Evolutionary conservation across 2,329 filamentous ascomycete genomes (phyloP), one percentile per base, ranked within the genome.

Genomic region (Colletotrichum sp.): DNA sequence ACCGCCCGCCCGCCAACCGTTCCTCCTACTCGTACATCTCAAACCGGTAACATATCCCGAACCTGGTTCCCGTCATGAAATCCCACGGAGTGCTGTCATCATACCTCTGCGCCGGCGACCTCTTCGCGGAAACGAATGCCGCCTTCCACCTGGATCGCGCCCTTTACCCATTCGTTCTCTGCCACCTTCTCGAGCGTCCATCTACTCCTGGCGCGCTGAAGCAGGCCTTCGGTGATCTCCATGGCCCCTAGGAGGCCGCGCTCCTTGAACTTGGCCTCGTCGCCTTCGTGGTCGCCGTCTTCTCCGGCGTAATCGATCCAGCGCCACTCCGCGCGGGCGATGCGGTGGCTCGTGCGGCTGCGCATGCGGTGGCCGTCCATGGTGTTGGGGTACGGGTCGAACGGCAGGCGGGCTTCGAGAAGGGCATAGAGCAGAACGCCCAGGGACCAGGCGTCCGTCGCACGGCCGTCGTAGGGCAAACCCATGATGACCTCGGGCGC

Each of bases 401-500:
- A 99, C 0, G 97, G 97, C 21, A 99, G 86, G 32, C 96, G 91
- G n/a, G 94, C 94, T 85, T 99, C 97, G 84, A 98, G 93, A 5
- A 98, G 91, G 3, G 97, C 96, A 82, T 98, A 99, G 0, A 98
- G 90, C 4, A 98, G 87, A 2, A 99, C 97, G 67, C 97, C 97
- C 1, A 98, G 89, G 0, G 96, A 97, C 97, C 97, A 99, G 12
- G 95, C 96, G 82, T 99, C 97, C 1, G 94, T 98, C 3, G 94
- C 92, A 48, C 95, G 94, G 36, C 97, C 97, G 82, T 98, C 96
- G 82, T 99, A 99, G 9, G 95, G 92, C 81, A 98, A 95, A 28
- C 96, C 96, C 89, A 99, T 95, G 70, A 99, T 93, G 61, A 99
- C 96, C 83, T 99, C 97, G 1, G 97, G 97, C 0, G 97, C 96